Evolutionary conservation across 768 basidiomycete species (phyloP).

Genomic region (Termitomyces sp.): DNA sequence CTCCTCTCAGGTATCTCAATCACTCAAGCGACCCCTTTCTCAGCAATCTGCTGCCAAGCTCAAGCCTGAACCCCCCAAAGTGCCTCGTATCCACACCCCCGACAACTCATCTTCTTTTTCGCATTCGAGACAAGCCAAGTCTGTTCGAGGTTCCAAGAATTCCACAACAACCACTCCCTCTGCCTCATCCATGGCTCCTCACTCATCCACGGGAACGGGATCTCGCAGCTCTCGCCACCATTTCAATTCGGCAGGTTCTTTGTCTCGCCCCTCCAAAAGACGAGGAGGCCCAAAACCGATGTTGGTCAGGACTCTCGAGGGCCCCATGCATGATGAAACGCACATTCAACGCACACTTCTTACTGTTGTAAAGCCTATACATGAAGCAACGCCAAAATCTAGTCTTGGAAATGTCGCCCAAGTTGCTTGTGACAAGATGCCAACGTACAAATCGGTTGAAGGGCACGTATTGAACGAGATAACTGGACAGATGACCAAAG

Average conservation of each 20-base stretch:
- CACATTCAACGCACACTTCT: slow-evolving; percentile 30
- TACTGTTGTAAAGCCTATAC: slow-evolving; percentile 28
- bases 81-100: slow-evolving; percentile 25
- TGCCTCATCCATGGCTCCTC: slow-evolving; percentile 24
- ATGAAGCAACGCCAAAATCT: slow-evolving; percentile 33
- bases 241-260: slow-evolving; percentile 12
- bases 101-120: slow-evolving; percentile 19
- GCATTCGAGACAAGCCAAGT: slow-evolving; percentile 16
- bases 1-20: slow-evolving; percentile 18
- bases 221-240: slow-evolving; percentile 11
- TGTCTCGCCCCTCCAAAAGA: slow-evolving; percentile 11
- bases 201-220: slow-evolving; percentile 10
- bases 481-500: slow-evolving; percentile 12
- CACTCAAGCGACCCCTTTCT: slow-evolving; percentile 44
- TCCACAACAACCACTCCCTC: slow-evolving; percentile 11
- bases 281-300: slow-evolving; percentile 6
- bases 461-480: slow-evolving; percentile 23
- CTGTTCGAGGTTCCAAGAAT: background rate
- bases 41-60: slow-evolving; percentile 31
- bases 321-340: slow-evolving; percentile 30
- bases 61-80: slow-evolving; percentile 18
- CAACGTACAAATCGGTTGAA: slow-evolving; percentile 29
- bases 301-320: slow-evolving; percentile 20
- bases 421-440: slow-evolving; percentile 22
- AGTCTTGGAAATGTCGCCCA: slow-evolving; percentile 38